Evolutionary conservation across 768 basidiomycete species (phyloP).

Genomic region (Pholiota microspora): DNA sequence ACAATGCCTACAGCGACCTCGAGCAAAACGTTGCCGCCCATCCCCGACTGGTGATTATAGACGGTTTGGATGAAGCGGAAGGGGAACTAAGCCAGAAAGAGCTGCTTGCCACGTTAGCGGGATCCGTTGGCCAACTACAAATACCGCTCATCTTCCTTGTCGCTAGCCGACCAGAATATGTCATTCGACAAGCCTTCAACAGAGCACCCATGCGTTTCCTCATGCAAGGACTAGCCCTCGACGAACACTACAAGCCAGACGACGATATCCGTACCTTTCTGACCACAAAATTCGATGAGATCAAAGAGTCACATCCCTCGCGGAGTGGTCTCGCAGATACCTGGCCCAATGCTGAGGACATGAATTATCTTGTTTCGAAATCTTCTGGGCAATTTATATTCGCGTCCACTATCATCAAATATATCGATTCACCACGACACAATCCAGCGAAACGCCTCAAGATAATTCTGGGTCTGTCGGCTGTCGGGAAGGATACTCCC

Average conservation of each 20-base stretch:
- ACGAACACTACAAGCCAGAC: neutral
- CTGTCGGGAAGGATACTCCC: neutral
- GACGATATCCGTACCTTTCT: neutral
- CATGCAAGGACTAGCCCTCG: neutral
- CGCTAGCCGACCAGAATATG: neutral
- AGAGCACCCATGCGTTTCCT: neutral
- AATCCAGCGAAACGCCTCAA: constrained; percentile 6
- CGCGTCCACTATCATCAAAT: constrained; percentile 8
- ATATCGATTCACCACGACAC: neutral
- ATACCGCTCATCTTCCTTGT: constrained; percentile 1
- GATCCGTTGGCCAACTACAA: neutral
- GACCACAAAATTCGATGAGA: neutral
- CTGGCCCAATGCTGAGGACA: constrained; percentile 4
- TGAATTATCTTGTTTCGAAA: constrained; percentile 4
- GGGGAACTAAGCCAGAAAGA: neutral
- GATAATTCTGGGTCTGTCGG: neutral
- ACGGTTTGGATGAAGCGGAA: constrained; percentile 1
- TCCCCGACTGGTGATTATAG: neutral
- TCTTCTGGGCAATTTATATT: constrained; percentile 15
- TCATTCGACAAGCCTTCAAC: neutral
- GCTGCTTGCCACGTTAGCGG: neutral
- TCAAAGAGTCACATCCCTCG: neutral
- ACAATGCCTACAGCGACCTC: neutral
- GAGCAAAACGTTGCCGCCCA: neutral
- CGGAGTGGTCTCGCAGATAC: neutral